Conservation (phyloP, 1,284 basidiomycete genomes). For the Sanghuangporus baumii region DNA sequence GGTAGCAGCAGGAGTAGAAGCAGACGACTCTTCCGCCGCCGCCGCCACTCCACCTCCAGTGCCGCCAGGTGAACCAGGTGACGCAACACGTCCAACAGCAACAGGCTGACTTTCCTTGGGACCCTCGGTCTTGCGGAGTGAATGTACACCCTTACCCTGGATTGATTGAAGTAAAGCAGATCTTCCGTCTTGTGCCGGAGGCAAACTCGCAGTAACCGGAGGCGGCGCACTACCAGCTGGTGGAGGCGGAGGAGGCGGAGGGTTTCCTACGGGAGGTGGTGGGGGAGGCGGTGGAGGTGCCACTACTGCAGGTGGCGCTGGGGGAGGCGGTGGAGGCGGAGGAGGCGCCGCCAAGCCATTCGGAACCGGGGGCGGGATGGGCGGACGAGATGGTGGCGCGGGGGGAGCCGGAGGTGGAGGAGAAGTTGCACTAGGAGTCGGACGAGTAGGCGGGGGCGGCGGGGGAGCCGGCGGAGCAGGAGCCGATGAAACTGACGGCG, state of each 20-base stretch:
- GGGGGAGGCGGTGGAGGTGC: conserved; percentile 32
- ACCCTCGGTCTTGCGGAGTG: conserved; percentile 63
- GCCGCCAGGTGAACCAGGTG: conserved; percentile 26
- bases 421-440: conserved; percentile 24
- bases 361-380: conserved; percentile 22
- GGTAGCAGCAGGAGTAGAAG: conserved; percentile 17
- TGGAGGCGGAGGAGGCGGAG: conserved; percentile 26
- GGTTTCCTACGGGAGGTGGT: conserved; percentile 24
- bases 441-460: conserved; percentile 27
- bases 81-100: conserved; percentile 6
- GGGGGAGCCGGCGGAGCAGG: conserved; percentile 26
- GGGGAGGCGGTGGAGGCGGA: conserved; percentile 18
- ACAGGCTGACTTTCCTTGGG: conserved; percentile 29
- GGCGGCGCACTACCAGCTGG: conserved; percentile 29
- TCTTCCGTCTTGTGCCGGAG: conserved; percentile 39
- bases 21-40: conserved; percentile 32
- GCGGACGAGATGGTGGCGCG: conserved; percentile 28
- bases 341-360: conserved; percentile 15
- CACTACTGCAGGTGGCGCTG: conserved; percentile 20
- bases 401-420: conserved; percentile 27
- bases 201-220: conserved; percentile 33
- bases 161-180: conserved; percentile 61
- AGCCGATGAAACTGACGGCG: conserved; percentile 21
- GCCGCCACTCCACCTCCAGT: conserved; percentile 27
- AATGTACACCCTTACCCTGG: conserved; percentile 64